These are phyloP conservation scores for Cercophora sp. DNA, from an alignment of 495 filamentous ascomycete genomes.

Conservation along the genomic window DNA sequence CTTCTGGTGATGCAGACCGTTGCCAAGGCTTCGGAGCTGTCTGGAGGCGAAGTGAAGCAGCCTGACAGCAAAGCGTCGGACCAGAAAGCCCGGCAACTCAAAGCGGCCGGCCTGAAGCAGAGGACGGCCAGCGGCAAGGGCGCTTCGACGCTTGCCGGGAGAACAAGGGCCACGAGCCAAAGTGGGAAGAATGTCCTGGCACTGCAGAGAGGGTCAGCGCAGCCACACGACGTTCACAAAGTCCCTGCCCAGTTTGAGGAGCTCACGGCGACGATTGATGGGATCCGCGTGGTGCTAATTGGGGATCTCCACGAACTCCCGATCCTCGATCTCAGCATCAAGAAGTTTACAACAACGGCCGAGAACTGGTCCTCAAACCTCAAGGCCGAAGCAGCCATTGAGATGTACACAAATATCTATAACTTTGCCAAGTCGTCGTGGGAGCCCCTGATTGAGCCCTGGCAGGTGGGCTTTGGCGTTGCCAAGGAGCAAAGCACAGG, in stretches of 20 bases:
- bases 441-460: slow-evolving; percentile 95
- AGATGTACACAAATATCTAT: slow-evolving; percentile 93
- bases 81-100: slow-evolving; percentile 64
- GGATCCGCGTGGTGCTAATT: slow-evolving; percentile 89
- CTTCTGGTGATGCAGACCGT: slow-evolving; percentile 90
- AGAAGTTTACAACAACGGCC: slow-evolving; percentile 77
- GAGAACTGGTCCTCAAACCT: slow-evolving; percentile 87
- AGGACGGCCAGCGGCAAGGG: slow-evolving; percentile 63
- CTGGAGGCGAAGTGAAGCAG: slow-evolving; percentile 50
- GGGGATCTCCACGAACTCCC: slow-evolving; percentile 94
- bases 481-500: slow-evolving; percentile 73
- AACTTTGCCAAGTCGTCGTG: slow-evolving; percentile 98
- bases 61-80: slow-evolving; percentile 33
- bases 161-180: slow-evolving; percentile 24
- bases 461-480: slow-evolving; percentile 88
- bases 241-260: slow-evolving; percentile 60
- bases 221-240: slow-evolving; percentile 36
- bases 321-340: slow-evolving; percentile 89
- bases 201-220: slow-evolving; percentile 7
- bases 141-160: slow-evolving; percentile 53
- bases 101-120: slow-evolving; percentile 51
- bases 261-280: slow-evolving; percentile 75
- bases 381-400: slow-evolving; percentile 81
- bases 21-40: slow-evolving; percentile 86
- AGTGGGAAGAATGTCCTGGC: slow-evolving; percentile 9